These are phyloP conservation scores for Candida sp. DNA, from an alignment of 1,139 yeast genomes.

Conservation along the genomic window DNA sequence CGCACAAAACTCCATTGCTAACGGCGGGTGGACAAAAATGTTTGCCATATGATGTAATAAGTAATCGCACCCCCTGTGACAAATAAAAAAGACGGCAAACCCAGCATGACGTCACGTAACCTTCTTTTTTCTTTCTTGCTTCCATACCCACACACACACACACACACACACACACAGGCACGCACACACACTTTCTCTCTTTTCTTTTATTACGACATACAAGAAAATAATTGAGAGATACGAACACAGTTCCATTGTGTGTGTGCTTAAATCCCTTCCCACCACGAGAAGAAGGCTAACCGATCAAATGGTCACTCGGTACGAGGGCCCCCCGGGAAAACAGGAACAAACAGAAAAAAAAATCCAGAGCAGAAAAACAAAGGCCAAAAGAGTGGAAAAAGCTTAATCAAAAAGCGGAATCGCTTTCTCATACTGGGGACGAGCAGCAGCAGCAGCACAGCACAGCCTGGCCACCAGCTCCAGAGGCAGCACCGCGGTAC, in stretches of 20 bases:
- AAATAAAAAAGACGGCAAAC: not conserved
- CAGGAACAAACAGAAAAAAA: no score
- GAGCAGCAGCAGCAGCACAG: not conserved
- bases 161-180: no score
- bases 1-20: not conserved
- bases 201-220: not conserved
- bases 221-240: not conserved
- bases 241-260: not conserved
- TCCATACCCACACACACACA: not conserved
- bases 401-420: no score
- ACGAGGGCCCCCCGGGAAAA: no score
- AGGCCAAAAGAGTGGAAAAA: no score
- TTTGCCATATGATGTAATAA: not conserved
- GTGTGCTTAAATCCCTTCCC: no score
- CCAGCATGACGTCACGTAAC: not conserved
- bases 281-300: no score
- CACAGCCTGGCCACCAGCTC: not conserved
- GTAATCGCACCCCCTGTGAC: not conserved
- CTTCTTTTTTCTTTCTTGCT: not conserved
- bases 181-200: not conserved
- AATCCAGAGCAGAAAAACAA: no score
- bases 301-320: no score
- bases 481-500: not conserved
- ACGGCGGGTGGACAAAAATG: not conserved
- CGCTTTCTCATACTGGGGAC: not conserved